A percentile compares a stretch with the other conserved stretches of the same genome.
These are phyloP conservation scores for Lipomyces mesembrius DNA, from an alignment of 805 yeast genomes.

Conservation along the genomic window DNA sequence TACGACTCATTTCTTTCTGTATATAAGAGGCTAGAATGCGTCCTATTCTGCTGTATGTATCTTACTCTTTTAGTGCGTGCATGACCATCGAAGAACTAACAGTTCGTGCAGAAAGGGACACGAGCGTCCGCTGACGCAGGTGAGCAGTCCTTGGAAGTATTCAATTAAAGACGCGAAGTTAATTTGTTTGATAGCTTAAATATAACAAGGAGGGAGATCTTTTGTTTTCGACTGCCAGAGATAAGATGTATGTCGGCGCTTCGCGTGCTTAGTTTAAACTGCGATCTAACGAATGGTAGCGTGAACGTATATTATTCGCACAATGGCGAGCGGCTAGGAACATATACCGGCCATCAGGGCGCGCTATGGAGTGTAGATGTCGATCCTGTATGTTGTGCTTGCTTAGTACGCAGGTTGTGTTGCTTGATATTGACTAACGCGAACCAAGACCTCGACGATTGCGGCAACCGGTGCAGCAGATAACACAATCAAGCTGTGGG, in stretches of 20 bases:
- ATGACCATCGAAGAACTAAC: background rate
- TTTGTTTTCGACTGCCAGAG: conserved; percentile 89
- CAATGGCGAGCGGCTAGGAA: conserved; percentile 96
- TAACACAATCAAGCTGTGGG: conserved; percentile 82
- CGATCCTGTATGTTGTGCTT: conserved; percentile 50
- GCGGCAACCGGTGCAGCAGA: conserved; percentile 93
- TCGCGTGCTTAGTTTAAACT: background rate
- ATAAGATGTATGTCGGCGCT: conserved; percentile 57
- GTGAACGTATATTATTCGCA: conserved; percentile 80
- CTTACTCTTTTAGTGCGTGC: background rate
- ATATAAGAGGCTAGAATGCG: conserved; percentile 52
- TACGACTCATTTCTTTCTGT: background rate
- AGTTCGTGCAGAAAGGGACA: conserved; percentile 71
- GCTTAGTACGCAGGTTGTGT: background rate
- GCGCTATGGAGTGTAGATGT: conserved; percentile 94
- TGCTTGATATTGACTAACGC: conserved; percentile 6
- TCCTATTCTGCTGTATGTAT: conserved; percentile 53
- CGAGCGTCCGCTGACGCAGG: conserved; percentile 93
- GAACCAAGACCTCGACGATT: conserved; percentile 54
- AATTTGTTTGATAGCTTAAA: conserved; percentile 57
- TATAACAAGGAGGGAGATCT: conserved; percentile 95
- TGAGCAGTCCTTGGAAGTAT: conserved; percentile 10
- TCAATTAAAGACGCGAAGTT: background rate
- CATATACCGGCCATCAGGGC: conserved; percentile 87
- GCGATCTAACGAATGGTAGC: conserved; percentile 8